These are phyloP conservation scores for Penicillium sp. DNA, from an alignment of 2,329 filamentous ascomycete genomes.

Conservation along the genomic window DNA sequence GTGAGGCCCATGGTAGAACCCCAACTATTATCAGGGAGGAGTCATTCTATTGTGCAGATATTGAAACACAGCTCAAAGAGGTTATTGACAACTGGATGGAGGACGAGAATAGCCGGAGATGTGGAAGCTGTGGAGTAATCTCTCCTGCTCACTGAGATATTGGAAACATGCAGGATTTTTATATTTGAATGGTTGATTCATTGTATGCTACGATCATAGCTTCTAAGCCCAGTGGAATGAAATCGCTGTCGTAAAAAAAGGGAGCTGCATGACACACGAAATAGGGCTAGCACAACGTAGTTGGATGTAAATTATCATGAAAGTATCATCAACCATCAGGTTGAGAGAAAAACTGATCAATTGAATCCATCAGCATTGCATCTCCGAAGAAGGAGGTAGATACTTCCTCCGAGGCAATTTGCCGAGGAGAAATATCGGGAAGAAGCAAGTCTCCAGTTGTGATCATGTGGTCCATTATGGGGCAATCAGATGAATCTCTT, in stretches of 20 bases:
- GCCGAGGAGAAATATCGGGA: not conserved
- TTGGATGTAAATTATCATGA: not conserved
- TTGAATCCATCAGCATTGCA: not conserved
- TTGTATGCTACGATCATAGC: not conserved
- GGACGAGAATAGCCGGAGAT: not conserved
- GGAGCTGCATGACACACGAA: not conserved
- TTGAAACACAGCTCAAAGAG: not conserved
- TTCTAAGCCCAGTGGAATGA: not conserved
- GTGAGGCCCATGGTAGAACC: not conserved
- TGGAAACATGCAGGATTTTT: not conserved
- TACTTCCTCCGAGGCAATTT: not conserved
- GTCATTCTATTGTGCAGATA: not conserved
- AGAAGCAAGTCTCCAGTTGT: not conserved
- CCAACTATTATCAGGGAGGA: not conserved
- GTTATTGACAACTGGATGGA: constrained; percentile 1
- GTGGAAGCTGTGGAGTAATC: not conserved
- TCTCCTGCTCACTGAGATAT: not conserved
- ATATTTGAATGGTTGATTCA: not conserved
- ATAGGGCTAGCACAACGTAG: not conserved
- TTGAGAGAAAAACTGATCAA: not conserved
- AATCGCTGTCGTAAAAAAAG: not conserved
- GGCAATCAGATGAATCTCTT: not conserved
- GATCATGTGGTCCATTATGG: not conserved
- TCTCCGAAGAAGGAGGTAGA: not conserved
- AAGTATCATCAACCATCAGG: not conserved